Evolutionary conservation across 176 grass and related monocot genomes (phyloP).

Genomic region (Oryza longistaminata): DNA sequence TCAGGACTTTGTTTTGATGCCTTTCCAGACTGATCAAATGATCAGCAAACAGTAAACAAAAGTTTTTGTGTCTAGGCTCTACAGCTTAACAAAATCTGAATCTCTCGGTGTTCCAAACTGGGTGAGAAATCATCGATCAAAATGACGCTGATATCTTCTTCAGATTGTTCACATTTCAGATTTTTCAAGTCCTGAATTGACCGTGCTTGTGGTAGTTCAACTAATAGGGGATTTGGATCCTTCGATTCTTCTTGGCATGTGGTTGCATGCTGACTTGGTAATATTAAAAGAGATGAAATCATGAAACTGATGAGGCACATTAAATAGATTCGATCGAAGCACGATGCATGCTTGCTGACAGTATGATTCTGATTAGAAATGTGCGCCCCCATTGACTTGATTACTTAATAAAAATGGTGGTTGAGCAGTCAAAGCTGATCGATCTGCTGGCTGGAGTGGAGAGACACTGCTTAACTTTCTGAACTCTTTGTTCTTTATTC

Average conservation of each 20-base stretch:
- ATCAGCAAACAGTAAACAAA: background rate
- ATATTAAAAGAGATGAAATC: constrained; percentile 20
- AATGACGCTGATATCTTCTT: background rate
- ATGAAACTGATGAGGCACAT: constrained; percentile 12
- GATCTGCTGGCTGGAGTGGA: background rate
- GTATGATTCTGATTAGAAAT: constrained; percentile 36
- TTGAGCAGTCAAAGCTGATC: constrained; percentile 27
- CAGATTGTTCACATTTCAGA: background rate
- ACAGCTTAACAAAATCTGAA: background rate
- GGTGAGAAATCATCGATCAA: background rate
- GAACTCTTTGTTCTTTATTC: constrained; percentile 11
- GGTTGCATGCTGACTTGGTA: constrained; percentile 31
- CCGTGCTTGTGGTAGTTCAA: background rate
- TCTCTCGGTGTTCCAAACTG: background rate
- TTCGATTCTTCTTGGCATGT: constrained; percentile 22
- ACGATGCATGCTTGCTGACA: background rate
- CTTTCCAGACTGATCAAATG: background rate
- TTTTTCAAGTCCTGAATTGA: background rate
- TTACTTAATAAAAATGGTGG: constrained; percentile 16
- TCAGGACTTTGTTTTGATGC: constrained; percentile 25
- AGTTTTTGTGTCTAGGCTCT: background rate
- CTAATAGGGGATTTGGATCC: background rate
- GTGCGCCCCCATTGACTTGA: constrained; percentile 40
- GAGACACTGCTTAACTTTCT: constrained; percentile 26
- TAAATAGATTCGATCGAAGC: constrained; percentile 47